Conservation (phyloP, 345 rosid species). For the Eucalyptus dawsonii region DNA sequence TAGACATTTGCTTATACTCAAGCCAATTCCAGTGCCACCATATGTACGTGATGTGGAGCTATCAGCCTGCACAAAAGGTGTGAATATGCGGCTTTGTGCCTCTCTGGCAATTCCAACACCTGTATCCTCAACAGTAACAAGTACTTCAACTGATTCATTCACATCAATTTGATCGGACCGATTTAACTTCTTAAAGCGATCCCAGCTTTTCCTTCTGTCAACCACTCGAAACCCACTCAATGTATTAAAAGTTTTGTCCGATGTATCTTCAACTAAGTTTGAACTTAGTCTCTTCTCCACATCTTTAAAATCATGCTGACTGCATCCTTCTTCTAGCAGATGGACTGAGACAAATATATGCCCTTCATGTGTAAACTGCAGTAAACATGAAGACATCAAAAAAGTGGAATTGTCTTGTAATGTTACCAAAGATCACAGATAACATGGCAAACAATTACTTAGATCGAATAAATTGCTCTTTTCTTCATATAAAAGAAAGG, state of each 20-base stretch:
- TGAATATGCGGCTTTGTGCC: conserved; percentile 73
- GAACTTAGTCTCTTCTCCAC: conserved; percentile 41
- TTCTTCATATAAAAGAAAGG: neutral
- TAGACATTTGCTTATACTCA: conserved; percentile 83
- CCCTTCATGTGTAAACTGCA: conserved; percentile 79
- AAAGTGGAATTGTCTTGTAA: neutral
- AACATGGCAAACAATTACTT: neutral
- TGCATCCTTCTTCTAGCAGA: conserved; percentile 52
- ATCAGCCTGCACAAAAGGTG: conserved; percentile 97
- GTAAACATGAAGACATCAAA: neutral
- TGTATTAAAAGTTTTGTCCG: conserved; percentile 16
- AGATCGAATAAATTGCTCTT: neutral
- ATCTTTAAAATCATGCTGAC: conserved; percentile 24
- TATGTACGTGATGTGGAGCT: conserved; percentile 93
- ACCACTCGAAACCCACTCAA: conserved; percentile 79
- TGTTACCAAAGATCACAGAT: neutral
- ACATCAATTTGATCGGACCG: conserved; percentile 5
- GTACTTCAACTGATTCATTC: conserved; percentile 31
- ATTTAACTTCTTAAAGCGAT: conserved; percentile 26
- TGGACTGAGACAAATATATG: conserved; percentile 87
- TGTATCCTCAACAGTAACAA: conserved; percentile 90
- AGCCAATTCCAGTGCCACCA: conserved; percentile 96
- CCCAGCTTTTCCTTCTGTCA: conserved; percentile 82
- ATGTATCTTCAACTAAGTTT: conserved; percentile 18
- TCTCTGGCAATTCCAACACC: conserved; percentile 81